These are phyloP conservation scores for Saturnispora ahearnii DNA, from an alignment of 805 yeast species.

Conservation along the genomic window DNA sequence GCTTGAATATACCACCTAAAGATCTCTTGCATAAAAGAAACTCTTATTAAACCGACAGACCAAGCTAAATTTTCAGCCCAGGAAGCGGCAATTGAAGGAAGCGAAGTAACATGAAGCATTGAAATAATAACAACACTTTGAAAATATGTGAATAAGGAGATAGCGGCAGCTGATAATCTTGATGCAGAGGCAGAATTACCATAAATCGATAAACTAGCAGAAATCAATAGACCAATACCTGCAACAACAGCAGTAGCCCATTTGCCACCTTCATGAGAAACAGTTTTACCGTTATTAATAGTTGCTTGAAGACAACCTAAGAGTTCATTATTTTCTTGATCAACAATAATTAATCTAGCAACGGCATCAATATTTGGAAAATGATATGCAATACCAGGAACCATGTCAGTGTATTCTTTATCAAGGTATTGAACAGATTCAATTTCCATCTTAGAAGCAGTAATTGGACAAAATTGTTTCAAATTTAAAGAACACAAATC, in stretches of 20 bases:
- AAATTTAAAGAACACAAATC: constrained; percentile 61
- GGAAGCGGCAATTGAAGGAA: constrained; percentile 87
- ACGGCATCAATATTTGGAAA: constrained; percentile 86
- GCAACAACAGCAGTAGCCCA: constrained; percentile 93
- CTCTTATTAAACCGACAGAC: constrained; percentile 86
- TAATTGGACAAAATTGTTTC: constrained; percentile 86
- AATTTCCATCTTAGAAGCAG: constrained; percentile 72
- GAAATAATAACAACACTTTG: constrained; percentile 78
- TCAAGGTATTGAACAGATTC: constrained; percentile 59
- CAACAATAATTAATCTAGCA: constrained; percentile 43
- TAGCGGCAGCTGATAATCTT: constrained; percentile 78
- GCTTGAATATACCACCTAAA: constrained; percentile 80
- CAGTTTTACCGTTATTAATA: constrained; percentile 71
- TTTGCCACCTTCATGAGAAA: constrained; percentile 69
- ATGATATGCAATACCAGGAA: constrained; percentile 79
- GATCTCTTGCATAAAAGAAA: constrained; percentile 73
- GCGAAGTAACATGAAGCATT: constrained; percentile 76
- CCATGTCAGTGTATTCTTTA: constrained; percentile 37
- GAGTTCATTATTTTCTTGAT: constrained; percentile 27
- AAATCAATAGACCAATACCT: constrained; percentile 74
- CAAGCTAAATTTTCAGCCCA: constrained; percentile 91
- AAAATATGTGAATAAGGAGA: constrained; percentile 76
- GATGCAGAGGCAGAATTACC: constrained; percentile 89
- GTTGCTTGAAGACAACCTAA: constrained; percentile 71
- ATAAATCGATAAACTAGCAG: constrained; percentile 74